Evolutionary conservation across 345 rosid genomes (phyloP), one percentile per base, ranked within the genome.

Genomic region (Bruguiera gymnorhiza): DNA sequence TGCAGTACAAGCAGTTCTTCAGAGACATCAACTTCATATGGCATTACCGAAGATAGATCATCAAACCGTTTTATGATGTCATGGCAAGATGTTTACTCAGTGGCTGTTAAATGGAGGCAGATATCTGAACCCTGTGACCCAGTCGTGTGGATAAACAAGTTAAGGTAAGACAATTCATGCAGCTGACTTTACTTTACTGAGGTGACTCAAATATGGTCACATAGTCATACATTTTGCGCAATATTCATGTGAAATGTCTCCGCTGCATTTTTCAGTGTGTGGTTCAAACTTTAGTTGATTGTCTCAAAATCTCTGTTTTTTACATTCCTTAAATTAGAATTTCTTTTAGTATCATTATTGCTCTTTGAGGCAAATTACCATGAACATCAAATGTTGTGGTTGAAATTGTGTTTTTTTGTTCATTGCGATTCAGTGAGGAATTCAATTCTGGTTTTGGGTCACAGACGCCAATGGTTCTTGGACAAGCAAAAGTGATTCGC

Each of bases 61-160:
- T 86, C 89, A 57, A 70, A 75, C 60, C 91, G 86, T 74, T 76
- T 74, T 65, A 73, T 65, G 70, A 83, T 89, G 81, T 83, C 92
- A 69, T 91, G 98, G 98, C 91, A 84, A 72, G 96, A 91, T 63
- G 85, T 94, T 70, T 94, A 89, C 72, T 81, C 95, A 0, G 67
- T 84, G 68, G 97, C 97, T 76, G 95, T 91, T 65, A 88, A 80
- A 85, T 94, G 98, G 98, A 89, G 98, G 77, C 98, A 94, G 85
- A 89, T 94, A 74, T 94, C 98, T 77, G 97, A 94, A 82, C 98
- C 98, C 75, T 94, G 97, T 80, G 96, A 94, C 64, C 97, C 97
- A 36, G 97, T 94, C 75, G 97, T 94, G 65, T 94, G 98, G 98
- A 86, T 94, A 72, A 86, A 94, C 86, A 91, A 87, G 79, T 83